Conservation (phyloP, 441 rosid genomes). For the Croton laevigatus region DNA sequence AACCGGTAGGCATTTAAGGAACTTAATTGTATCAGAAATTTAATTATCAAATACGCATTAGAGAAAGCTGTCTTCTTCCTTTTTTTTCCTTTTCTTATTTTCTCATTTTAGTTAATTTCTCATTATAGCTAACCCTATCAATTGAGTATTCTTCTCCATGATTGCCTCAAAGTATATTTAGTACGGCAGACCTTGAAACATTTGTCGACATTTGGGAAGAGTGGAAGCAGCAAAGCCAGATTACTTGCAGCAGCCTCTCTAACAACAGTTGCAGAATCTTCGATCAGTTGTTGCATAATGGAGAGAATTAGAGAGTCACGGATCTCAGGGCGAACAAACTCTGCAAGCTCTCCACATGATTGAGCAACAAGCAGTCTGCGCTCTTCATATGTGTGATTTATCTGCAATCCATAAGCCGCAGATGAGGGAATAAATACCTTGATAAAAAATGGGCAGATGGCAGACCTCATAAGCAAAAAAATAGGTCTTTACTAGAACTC, state of each 20-base stretch:
- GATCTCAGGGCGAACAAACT: constrained; percentile 87
- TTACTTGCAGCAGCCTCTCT: constrained; percentile 96
- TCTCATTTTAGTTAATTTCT: constrained; percentile 46
- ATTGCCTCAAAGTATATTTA: constrained; percentile 72
- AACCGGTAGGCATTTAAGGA: constrained; percentile 31
- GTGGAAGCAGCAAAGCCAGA: constrained; percentile 93
- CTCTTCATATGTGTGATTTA: constrained; percentile 94
- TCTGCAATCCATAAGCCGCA: constrained; percentile 45
- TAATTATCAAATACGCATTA: background rate
- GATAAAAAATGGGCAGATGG: constrained; percentile 18
- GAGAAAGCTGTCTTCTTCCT: background rate
- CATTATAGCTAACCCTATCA: constrained; percentile 68
- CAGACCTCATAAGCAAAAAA: constrained; percentile 4
- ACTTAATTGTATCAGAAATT: constrained; percentile 8
- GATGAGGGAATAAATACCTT: constrained; percentile 16
- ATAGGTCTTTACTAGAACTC: constrained; percentile 32
- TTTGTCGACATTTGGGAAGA: constrained; percentile 89
- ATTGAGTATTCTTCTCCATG: constrained; percentile 77
- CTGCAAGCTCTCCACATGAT: constrained; percentile 98
- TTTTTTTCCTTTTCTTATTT: background rate
- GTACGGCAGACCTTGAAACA: constrained; percentile 98
- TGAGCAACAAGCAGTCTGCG: constrained; percentile 98
- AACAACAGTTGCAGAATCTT: constrained; percentile 93
- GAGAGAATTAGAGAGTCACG: constrained; percentile 97
- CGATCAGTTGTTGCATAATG: constrained; percentile 85